Evolutionary conservation across 768 basidiomycete species (phyloP).

Genomic region (Gymnopilus junonius): DNA sequence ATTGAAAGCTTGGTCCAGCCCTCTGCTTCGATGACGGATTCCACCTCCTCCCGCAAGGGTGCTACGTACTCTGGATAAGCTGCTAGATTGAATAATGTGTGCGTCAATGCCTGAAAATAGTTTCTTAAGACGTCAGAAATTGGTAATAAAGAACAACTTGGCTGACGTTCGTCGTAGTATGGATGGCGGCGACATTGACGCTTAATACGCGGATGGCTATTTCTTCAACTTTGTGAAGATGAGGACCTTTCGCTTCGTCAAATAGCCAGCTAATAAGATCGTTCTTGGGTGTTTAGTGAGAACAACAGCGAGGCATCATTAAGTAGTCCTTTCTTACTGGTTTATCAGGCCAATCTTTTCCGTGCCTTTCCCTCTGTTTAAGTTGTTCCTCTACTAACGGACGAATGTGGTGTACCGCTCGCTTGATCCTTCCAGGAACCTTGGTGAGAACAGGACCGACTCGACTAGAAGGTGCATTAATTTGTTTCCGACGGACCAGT

Average conservation of each 20-base stretch:
- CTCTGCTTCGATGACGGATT: slow-evolving; percentile 35
- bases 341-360: slow-evolving; percentile 5
- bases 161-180: slow-evolving; percentile 25
- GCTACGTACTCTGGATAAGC: slow-evolving; percentile 36
- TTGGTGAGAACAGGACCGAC: slow-evolving; percentile 14
- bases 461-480: slow-evolving; percentile 10
- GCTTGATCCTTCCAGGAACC: slow-evolving; percentile 12
- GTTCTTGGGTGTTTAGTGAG: slow-evolving; percentile 14
- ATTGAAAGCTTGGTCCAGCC: slow-evolving; percentile 42
- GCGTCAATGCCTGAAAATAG: slow-evolving; percentile 36
- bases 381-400: slow-evolving; percentile 18
- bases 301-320: no score
- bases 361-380: background rate
- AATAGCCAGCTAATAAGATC: slow-evolving; percentile 35
- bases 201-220: slow-evolving; percentile 26
- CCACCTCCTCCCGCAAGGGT: slow-evolving; percentile 49
- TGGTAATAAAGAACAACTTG: background rate
- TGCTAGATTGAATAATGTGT: slow-evolving; percentile 42
- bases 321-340: slow-evolving; percentile 1
- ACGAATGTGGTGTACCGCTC: slow-evolving; percentile 8
- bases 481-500: no score
- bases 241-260: slow-evolving; percentile 27
- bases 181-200: slow-evolving; percentile 35
- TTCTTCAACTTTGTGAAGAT: slow-evolving; percentile 17
- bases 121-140: background rate